A percentile compares a stretch with the other conserved stretches of the same genome.
These are phyloP conservation scores for Pleurostoma richardsiae DNA, from an alignment of 2,329 filamentous ascomycete genomes.

Conservation along the genomic window DNA sequence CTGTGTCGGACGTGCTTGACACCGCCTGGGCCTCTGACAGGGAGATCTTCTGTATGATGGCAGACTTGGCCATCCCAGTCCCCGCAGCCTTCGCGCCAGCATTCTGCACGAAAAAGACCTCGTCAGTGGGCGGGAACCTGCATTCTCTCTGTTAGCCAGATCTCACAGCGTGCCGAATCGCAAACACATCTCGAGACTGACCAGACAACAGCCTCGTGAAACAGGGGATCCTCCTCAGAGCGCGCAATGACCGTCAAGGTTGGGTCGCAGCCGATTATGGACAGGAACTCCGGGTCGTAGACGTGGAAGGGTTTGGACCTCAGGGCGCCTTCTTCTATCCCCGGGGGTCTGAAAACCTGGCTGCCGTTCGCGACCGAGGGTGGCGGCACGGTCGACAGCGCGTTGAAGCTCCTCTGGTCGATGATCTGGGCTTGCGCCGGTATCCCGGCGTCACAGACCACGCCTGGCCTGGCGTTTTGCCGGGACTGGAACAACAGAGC, in stretches of 20 bases:
- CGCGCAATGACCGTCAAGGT: constrained; percentile 44
- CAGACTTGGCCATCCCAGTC: constrained; percentile 45
- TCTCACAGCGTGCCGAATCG: rapidly evolving
- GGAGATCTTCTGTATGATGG: constrained; percentile 44
- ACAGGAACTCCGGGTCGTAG: constrained; percentile 45
- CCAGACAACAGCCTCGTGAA: constrained; percentile 53
- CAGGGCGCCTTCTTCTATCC: constrained; percentile 29
- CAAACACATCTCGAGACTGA: constrained; percentile 14
- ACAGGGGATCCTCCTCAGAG: constrained; percentile 37
- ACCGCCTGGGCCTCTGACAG: constrained; percentile 35
- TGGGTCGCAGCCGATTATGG: constrained; percentile 42
- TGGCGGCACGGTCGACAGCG: constrained; percentile 29
- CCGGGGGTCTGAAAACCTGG: constrained; percentile 37
- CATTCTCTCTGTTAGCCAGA: not conserved
- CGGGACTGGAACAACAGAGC: too few species aligned
- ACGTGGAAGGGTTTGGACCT: constrained; percentile 34
- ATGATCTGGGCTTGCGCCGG: constrained; percentile 35
- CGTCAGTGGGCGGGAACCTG: constrained; percentile 38
- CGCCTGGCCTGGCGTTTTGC: too few species aligned
- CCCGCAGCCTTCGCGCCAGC: constrained; percentile 40
- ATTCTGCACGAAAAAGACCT: constrained; percentile 50
- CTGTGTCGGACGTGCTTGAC: constrained; percentile 27
- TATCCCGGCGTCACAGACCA: constrained; percentile 1
- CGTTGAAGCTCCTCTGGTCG: constrained; percentile 37
- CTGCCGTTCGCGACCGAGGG: constrained; percentile 26